Evolutionary conservation across 257 asterid genomes (phyloP), one percentile per base, ranked within the genome.

Genomic region (Solanum sejunctum): DNA sequence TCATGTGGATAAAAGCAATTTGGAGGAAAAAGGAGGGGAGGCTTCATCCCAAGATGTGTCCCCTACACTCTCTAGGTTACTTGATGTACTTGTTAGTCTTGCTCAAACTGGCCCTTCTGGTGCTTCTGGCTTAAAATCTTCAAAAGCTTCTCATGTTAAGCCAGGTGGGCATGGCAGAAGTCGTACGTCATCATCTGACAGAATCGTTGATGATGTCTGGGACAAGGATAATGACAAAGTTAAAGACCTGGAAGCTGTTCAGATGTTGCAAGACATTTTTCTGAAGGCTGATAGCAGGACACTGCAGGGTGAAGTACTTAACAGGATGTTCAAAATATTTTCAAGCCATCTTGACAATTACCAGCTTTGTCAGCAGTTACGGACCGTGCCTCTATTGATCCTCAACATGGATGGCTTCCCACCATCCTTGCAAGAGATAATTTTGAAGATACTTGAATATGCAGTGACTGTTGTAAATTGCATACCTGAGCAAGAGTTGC

Each of bases 361-460:
- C 91, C 92, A 89, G 90, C 77, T 97, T 88, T 97, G 99, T 85
- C 99, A 97, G 92, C 93, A 97, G 88, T 86, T 97, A 90, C 92
- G 98, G 88, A 94, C 98, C 16, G 99, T 97, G 86, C 99, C 99
- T 72, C 97, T 95, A 64, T 89, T 97, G 93, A 97, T 97, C 88
- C 98, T 93, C 81, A 97, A 97, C 85, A 97, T 97, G 99, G 95
- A 94, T 82, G 99, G 93, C 85, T 97, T 95, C 85, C 97, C 98
- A 63, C 89, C 89, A 89, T 78, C 97, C 67, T 88, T 94, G 90
- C 99, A 92, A 89, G 99, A 97, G 89, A 95, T 94, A 84, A 95
- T 97, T 88, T 89, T 97, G 90, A 97, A 97, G 91, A 95, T 97
- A 91, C 99, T 97, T 57, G 99, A 97, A 89, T 97, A 94, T 89